These are phyloP conservation scores for Colletotrichum eleusines DNA, from an alignment of 2,329 filamentous ascomycete species.

Conservation along the genomic window DNA sequence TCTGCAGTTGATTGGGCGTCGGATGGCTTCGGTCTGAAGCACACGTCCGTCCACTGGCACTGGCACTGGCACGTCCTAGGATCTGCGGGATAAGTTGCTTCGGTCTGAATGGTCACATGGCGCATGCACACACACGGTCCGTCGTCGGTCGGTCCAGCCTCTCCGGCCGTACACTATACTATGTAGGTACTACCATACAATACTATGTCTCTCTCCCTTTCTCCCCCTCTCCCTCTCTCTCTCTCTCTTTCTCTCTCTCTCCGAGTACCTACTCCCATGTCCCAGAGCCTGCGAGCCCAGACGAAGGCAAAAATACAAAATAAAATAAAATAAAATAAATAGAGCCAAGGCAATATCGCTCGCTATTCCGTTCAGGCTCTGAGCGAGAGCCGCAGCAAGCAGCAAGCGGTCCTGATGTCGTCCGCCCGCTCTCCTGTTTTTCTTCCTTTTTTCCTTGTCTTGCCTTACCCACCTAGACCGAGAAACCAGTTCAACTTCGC, in stretches of 20 bases:
- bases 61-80: slow-evolving; percentile 33
- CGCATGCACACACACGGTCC: slow-evolving; percentile 1
- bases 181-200: not conserved
- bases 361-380: not conserved
- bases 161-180: not conserved
- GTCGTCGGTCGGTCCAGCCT: slow-evolving; percentile 23
- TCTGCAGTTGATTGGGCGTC: slow-evolving; percentile 32
- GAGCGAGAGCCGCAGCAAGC: slow-evolving; percentile 21
- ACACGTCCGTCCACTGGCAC: slow-evolving; percentile 37
- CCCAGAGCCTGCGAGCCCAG: not conserved
- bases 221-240: not conserved
- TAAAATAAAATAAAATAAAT: no score
- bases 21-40: slow-evolving; percentile 18
- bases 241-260: not conserved
- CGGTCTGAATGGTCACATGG: slow-evolving; percentile 31
- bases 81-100: slow-evolving; percentile 34
- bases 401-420: slow-evolving; percentile 6
- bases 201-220: not conserved
- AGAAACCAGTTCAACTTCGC: not conserved
- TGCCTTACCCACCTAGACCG: not conserved
- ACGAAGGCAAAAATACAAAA: no score
- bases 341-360: slow-evolving; percentile 27
- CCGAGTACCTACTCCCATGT: no score
- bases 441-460: slow-evolving; percentile 6
- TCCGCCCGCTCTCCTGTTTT: slow-evolving; percentile 8